Percentiles rank a stretch among this genome's conserved stretches.
Conservation (phyloP, 768 basidiomycete genomes). For the Saitozyma podzolica region DNA sequence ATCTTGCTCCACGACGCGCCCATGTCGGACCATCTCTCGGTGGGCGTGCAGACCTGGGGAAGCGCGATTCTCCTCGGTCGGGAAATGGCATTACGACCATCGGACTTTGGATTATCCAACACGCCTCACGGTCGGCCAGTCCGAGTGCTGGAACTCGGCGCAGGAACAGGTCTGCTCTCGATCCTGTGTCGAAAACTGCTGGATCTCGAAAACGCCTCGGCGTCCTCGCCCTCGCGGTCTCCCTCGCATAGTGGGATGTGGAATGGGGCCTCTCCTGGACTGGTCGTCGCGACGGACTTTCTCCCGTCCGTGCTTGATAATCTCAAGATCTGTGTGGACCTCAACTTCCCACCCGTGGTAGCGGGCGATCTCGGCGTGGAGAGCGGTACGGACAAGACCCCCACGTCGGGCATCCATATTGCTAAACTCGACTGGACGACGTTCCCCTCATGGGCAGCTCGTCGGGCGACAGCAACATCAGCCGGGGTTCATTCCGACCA, state of each 20-base stretch:
- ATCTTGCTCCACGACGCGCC: conserved; percentile 51
- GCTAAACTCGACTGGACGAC: conserved; percentile 50
- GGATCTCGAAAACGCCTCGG: conserved; percentile 18
- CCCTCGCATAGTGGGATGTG: neutral
- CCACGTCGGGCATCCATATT: conserved; percentile 24
- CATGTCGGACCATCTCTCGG: conserved; percentile 47
- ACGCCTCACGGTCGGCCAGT: conserved; percentile 9
- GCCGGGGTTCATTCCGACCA: conserved; percentile 13
- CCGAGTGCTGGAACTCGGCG: conserved; percentile 48
- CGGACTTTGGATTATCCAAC: conserved; percentile 31
- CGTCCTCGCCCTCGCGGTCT: neutral
- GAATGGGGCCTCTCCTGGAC: conserved; percentile 8
- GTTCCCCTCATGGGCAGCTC: conserved; percentile 22
- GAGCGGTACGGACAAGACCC: conserved; percentile 3
- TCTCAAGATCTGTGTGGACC: conserved; percentile 46
- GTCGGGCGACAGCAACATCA: no score
- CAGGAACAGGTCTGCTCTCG: conserved; percentile 49
- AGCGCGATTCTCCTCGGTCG: conserved; percentile 48
- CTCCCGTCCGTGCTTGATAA: conserved; percentile 45
- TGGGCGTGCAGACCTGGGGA: conserved; percentile 53
- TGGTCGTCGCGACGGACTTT: conserved; percentile 51
- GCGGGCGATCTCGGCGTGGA: neutral
- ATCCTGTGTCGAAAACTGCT: conserved; percentile 48
- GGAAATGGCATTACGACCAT: conserved; percentile 39
- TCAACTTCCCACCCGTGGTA: conserved; percentile 39